phyloP scores from a whole-genome alignment of 345 rosid genomes.

The Hibiscus trionum region DNA sequence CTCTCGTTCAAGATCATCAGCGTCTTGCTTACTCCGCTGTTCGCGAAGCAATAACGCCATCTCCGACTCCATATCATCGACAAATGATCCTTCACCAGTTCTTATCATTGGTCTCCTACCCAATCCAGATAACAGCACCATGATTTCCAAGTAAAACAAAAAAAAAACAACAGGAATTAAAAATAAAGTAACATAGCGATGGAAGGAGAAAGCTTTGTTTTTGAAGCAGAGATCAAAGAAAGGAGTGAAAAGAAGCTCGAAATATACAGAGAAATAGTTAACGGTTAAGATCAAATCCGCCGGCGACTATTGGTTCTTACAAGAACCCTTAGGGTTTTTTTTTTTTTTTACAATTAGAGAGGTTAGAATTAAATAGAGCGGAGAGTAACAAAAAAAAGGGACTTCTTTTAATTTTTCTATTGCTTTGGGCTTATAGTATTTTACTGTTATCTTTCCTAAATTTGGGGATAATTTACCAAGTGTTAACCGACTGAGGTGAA shows the following conservation, averaged over 20 bases:
- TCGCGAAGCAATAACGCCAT: slow-evolving; percentile 48
- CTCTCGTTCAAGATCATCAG: slow-evolving; percentile 52
- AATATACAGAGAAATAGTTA: slow-evolving; percentile 21
- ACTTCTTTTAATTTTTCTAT: not conserved
- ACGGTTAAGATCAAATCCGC: slow-evolving; percentile 53
- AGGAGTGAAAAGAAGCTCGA: slow-evolving; percentile 2
- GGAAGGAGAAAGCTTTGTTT: slow-evolving; percentile 11
- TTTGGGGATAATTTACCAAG: slow-evolving; percentile 33
- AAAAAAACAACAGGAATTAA: not conserved
- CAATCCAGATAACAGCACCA: slow-evolving; percentile 39
- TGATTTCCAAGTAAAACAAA: slow-evolving; percentile 13
- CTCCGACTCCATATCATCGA: slow-evolving; percentile 71
- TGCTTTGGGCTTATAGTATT: not conserved
- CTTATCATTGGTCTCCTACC: slow-evolving; percentile 62
- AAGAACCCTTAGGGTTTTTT: slow-evolving; percentile 92
- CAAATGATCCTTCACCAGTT: slow-evolving; percentile 56
- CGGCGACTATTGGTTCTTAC: slow-evolving; percentile 64
- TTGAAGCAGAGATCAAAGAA: slow-evolving; percentile 3
- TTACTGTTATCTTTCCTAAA: slow-evolving; percentile 6
- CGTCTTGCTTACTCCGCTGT: slow-evolving; percentile 45
- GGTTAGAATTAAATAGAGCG: slow-evolving; percentile 20
- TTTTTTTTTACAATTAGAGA: slow-evolving; percentile 22
- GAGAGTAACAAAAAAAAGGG: not conserved
- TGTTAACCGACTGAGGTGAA: slow-evolving; percentile 25
- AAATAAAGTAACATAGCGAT: not conserved